Evolutionary conservation across 768 basidiomycete species (phyloP).

Genomic region (Russula sp.): DNA sequence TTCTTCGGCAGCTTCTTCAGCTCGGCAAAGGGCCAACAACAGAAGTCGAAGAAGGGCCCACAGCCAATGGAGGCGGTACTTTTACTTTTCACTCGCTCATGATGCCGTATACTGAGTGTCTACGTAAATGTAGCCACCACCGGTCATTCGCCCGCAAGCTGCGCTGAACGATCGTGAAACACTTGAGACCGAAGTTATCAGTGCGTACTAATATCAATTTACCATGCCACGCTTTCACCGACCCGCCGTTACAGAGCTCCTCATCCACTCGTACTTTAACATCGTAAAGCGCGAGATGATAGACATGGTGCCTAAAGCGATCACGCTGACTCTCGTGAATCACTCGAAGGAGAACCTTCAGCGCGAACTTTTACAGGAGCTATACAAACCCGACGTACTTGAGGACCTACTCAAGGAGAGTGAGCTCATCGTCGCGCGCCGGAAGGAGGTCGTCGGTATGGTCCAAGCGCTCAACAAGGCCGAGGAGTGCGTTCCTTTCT

Average conservation of each 20-base stretch:
- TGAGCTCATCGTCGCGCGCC: slow-evolving; percentile 78
- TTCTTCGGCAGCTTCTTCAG: slow-evolving; percentile 97
- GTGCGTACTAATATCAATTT: slow-evolving; percentile 42
- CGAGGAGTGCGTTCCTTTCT: slow-evolving; percentile 63
- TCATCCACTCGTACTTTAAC: slow-evolving; percentile 96
- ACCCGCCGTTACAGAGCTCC: slow-evolving; percentile 52
- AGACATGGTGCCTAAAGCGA: slow-evolving; percentile 98
- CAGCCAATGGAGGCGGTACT: slow-evolving; percentile 52
- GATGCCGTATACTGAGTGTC: slow-evolving; percentile 24
- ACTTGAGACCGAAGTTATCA: slow-evolving; percentile 99
- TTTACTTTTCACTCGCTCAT: not conserved
- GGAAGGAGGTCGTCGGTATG: slow-evolving; percentile 94
- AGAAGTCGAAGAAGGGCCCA: slow-evolving; percentile 49
- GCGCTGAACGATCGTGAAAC: slow-evolving; percentile 91
- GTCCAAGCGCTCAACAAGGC: slow-evolving; percentile 93
- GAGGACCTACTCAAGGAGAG: slow-evolving; percentile 94
- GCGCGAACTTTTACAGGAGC: slow-evolving; percentile 86
- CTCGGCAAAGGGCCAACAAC: slow-evolving; percentile 43
- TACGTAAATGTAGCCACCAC: slow-evolving; percentile 54
- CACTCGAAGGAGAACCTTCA: slow-evolving; percentile 94
- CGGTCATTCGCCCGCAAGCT: slow-evolving; percentile 81
- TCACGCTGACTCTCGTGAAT: slow-evolving; percentile 84
- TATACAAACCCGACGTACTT: slow-evolving; percentile 95
- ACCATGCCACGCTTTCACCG: not conserved
- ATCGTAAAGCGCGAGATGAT: slow-evolving; percentile 99